A percentile compares a stretch with the other conserved stretches of the same genome.
These are phyloP conservation scores for Raddia guianensis DNA, from an alignment of 176 grass and related monocot genomes.

Conservation along the genomic window DNA sequence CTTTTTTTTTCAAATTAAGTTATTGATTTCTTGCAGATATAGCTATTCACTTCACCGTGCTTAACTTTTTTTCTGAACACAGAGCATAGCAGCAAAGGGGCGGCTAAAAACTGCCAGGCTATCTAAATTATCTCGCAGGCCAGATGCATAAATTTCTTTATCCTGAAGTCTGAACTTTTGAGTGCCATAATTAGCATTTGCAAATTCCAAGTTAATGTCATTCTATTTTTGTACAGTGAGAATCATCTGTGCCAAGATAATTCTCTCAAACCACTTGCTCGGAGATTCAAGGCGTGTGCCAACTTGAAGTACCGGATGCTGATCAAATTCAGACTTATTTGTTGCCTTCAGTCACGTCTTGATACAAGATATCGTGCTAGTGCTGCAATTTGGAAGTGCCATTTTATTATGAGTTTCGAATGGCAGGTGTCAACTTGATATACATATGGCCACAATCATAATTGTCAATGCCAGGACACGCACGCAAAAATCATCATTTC, in stretches of 20 bases:
- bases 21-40: background rate
- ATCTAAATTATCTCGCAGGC: background rate
- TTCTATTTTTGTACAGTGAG: background rate
- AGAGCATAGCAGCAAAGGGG: background rate
- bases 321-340: constrained; percentile 20
- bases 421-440: background rate
- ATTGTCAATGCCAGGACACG: background rate
- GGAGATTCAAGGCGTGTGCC: constrained; percentile 8
- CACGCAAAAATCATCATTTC: constrained; percentile 36
- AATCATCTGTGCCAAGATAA: background rate
- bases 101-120: background rate
- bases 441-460: background rate
- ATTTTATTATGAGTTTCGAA: background rate
- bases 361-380: background rate
- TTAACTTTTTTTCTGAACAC: background rate
- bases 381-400: constrained; percentile 19
- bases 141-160: constrained; percentile 4
- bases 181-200: background rate
- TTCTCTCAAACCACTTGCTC: constrained; percentile 13
- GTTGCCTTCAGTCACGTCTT: constrained; percentile 2
- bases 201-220: background rate
- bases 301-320: constrained; percentile 26
- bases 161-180: background rate
- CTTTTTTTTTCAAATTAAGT: background rate
- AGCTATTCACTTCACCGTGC: background rate